Evolutionary conservation across 1,284 basidiomycete genomes (phyloP).

Genomic region (Boletus sp.): DNA sequence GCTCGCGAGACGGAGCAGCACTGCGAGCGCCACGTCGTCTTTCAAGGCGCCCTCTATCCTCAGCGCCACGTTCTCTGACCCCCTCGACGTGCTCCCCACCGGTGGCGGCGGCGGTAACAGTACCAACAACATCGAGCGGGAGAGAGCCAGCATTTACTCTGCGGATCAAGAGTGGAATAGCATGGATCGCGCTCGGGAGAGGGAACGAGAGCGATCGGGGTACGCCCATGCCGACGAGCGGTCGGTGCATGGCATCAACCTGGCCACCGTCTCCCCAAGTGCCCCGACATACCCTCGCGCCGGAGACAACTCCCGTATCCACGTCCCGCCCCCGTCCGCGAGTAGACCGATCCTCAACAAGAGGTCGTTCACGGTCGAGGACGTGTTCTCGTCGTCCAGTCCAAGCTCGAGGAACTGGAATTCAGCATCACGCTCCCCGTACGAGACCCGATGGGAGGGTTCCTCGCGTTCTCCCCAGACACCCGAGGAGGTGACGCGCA

Average conservation of each 20-base stretch:
- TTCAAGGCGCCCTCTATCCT: constrained; percentile 37
- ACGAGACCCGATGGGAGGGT: constrained; percentile 36
- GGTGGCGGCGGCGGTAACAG: background rate
- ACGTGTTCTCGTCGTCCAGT: constrained; percentile 28
- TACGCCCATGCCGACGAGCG: constrained; percentile 31
- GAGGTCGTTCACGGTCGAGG: constrained; percentile 34
- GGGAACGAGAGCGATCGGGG: constrained; percentile 23
- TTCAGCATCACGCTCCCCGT: constrained; percentile 28
- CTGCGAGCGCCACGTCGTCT: constrained; percentile 43
- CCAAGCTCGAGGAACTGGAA: constrained; percentile 30
- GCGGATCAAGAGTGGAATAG: constrained; percentile 37
- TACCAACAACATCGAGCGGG: constrained; percentile 28
- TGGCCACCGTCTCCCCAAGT: constrained; percentile 17
- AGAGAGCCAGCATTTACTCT: constrained; percentile 29
- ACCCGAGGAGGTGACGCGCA: constrained; percentile 33
- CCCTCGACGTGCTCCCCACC: constrained; percentile 25
- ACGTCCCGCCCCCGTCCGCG: constrained; percentile 35
- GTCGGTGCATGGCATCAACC: constrained; percentile 16
- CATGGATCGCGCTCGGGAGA: constrained; percentile 29
- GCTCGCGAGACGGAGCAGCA: constrained; percentile 44
- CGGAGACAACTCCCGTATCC: constrained; percentile 24
- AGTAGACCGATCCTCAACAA: constrained; percentile 38
- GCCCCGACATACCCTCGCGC: constrained; percentile 21
- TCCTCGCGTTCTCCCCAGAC: constrained; percentile 36
- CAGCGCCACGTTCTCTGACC: constrained; percentile 36